phyloP scores from a whole-genome alignment of 1,139 yeast genomes.

The Blastobotrys persicus region DNA sequence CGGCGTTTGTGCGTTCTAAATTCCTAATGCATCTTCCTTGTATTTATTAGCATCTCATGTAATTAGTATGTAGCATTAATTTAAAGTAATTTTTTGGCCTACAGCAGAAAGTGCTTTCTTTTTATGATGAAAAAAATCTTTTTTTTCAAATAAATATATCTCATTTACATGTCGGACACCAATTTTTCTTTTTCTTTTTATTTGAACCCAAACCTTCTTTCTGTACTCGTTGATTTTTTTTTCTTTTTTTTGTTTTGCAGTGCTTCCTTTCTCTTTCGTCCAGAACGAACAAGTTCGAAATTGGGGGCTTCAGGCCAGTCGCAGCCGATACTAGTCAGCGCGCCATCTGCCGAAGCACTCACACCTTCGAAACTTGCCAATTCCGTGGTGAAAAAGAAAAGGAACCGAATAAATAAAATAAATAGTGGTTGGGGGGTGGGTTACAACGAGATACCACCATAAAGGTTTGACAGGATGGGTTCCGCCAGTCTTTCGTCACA shows the following conservation, averaged over 20 bases:
- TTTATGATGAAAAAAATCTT: neutral
- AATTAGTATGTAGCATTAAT: slow-evolving; percentile 5
- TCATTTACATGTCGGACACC: slow-evolving; percentile 8
- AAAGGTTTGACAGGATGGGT: slow-evolving; percentile 26
- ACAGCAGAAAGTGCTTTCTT: neutral
- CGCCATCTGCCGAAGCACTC: slow-evolving; percentile 25
- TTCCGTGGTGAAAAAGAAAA: neutral
- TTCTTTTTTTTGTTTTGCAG: slow-evolving; percentile 6
- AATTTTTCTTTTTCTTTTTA: neutral
- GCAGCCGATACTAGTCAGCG: slow-evolving; percentile 25
- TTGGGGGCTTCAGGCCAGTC: slow-evolving; percentile 24
- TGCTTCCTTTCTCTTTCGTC: no score
- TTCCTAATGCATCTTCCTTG: neutral
- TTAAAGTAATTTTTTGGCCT: slow-evolving; percentile 1
- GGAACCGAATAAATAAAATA: slow-evolving; percentile 6
- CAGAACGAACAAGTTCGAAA: neutral
- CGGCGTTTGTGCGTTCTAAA: slow-evolving; percentile 2
- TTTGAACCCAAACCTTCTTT: neutral
- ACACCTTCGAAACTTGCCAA: neutral
- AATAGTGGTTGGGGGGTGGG: slow-evolving; percentile 5
- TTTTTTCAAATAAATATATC: neutral
- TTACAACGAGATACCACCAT: slow-evolving; percentile 26
- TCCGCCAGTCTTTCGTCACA: slow-evolving; percentile 17
- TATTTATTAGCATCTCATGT: neutral
- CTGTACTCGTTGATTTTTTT: neutral